A percentile compares a stretch with the other conserved stretches of the same genome.
Conservation (phyloP, 768 basidiomycete genomes). For the Termitomyces sp. region DNA sequence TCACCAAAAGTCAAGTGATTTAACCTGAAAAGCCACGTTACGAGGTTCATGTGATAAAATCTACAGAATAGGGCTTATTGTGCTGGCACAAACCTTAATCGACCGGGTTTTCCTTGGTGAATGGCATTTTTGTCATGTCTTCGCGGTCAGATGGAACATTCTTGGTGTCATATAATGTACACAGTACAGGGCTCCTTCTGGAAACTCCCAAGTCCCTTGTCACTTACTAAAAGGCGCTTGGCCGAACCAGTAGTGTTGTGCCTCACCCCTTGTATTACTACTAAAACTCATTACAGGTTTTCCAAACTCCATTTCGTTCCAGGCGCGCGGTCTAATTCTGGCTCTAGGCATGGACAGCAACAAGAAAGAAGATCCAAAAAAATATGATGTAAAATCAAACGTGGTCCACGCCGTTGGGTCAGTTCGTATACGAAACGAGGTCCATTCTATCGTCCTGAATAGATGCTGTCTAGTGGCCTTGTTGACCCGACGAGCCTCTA, state of each 20-base stretch:
- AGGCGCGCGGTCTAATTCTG: neutral
- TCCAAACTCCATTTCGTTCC: neutral
- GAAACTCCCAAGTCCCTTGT: neutral
- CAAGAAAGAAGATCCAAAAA: neutral
- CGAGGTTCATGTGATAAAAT: neutral
- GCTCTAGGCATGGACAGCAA: neutral
- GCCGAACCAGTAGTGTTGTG: neutral
- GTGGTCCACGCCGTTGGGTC: slow-evolving; percentile 2
- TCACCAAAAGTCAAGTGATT: neutral
- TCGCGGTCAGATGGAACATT: neutral
- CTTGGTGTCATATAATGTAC: neutral
- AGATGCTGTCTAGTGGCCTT: neutral
- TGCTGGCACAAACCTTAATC: neutral
- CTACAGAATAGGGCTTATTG: neutral
- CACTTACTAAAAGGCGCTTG: neutral
- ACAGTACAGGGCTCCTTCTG: neutral
- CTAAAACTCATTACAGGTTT: neutral
- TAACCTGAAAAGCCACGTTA: neutral
- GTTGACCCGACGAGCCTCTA: slow-evolving; percentile 3
- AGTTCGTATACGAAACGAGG: neutral
- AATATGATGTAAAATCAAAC: neutral
- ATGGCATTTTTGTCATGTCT: neutral
- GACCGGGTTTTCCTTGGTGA: neutral
- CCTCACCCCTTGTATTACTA: neutral
- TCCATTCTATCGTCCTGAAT: neutral